Conservation (phyloP, 257 asterid species). For the Perilla frutescens region DNA sequence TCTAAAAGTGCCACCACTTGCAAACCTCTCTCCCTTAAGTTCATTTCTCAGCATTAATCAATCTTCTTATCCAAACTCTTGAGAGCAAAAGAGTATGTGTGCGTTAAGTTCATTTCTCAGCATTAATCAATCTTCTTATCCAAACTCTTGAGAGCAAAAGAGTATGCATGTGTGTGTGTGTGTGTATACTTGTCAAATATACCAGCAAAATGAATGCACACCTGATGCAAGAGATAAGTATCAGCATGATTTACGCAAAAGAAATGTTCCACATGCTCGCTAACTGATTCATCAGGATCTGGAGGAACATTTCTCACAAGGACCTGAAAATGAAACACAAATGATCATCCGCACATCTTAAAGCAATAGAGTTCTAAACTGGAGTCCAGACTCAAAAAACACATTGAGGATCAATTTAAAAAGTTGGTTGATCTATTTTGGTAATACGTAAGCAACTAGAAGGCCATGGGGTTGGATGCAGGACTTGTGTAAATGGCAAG, state of each 20-base stretch:
- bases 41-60: conserved; percentile 9
- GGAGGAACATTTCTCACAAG: conserved; percentile 97
- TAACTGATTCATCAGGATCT: conserved; percentile 88
- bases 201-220: conserved; percentile 32
- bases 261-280: conserved; percentile 95
- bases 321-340: conserved; percentile 58
- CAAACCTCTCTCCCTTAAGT: background rate
- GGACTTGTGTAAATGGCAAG: background rate
- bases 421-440: background rate
- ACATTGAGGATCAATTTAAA: background rate
- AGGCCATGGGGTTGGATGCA: conserved; percentile 7
- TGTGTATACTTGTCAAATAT: background rate
- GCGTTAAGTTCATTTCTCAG: background rate
- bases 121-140: conserved; percentile 4
- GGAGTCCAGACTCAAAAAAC: conserved; percentile 1
- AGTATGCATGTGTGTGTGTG: too few relatives aligned
- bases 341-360: background rate
- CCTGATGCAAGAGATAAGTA: conserved; percentile 84
- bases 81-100: background rate
- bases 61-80: conserved; percentile 1
- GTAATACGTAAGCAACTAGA: conserved; percentile 6
- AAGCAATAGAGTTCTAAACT: background rate
- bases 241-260: conserved; percentile 90
- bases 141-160: background rate
- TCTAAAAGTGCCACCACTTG: background rate